These are phyloP conservation scores for Aspergillus sp. DNA, from an alignment of 2,329 filamentous ascomycete genomes.

Conservation along the genomic window DNA sequence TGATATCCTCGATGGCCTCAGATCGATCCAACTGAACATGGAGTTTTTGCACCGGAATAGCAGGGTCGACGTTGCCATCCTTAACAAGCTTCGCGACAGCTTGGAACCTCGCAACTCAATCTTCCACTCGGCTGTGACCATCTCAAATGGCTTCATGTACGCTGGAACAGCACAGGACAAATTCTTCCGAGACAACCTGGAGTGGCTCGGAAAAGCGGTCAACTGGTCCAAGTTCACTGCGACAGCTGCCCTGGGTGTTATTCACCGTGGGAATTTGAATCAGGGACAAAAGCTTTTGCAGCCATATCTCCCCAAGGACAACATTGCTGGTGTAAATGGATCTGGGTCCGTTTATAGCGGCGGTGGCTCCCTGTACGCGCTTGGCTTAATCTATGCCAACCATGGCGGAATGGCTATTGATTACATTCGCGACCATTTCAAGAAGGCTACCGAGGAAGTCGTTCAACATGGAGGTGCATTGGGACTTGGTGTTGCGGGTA, in stretches of 20 bases:
- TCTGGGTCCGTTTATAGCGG: slow-evolving; percentile 91
- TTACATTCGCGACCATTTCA: slow-evolving; percentile 49
- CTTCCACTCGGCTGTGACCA: slow-evolving; percentile 95
- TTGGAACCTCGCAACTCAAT: slow-evolving; percentile 96
- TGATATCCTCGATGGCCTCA: slow-evolving; percentile 76
- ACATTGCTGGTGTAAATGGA: slow-evolving; percentile 61
- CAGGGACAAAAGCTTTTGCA: slow-evolving; percentile 92
- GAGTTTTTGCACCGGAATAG: slow-evolving; percentile 97
- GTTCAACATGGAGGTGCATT: slow-evolving; percentile 96
- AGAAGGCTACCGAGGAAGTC: slow-evolving; percentile 65
- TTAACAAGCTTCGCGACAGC: slow-evolving; percentile 96
- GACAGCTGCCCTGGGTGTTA: slow-evolving; percentile 91
- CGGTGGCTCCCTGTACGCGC: slow-evolving; percentile 91
- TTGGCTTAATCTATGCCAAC: slow-evolving; percentile 95
- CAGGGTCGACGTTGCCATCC: slow-evolving; percentile 83
- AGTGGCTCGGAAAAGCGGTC: slow-evolving; percentile 96
- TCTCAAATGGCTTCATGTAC: slow-evolving; percentile 99
- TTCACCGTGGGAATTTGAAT: slow-evolving; percentile 90
- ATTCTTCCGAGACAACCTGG: slow-evolving; percentile 96
- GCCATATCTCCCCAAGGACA: slow-evolving; percentile 81
- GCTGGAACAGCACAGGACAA: slow-evolving; percentile 97
- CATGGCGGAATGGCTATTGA: slow-evolving; percentile 80
- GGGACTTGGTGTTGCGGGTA: slow-evolving; percentile 92
- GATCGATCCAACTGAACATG: slow-evolving; percentile 90
- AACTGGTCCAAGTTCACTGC: slow-evolving; percentile 99